phyloP scores from a whole-genome alignment of 148 eudicot species.

The Rhododendron griersonianum region DNA sequence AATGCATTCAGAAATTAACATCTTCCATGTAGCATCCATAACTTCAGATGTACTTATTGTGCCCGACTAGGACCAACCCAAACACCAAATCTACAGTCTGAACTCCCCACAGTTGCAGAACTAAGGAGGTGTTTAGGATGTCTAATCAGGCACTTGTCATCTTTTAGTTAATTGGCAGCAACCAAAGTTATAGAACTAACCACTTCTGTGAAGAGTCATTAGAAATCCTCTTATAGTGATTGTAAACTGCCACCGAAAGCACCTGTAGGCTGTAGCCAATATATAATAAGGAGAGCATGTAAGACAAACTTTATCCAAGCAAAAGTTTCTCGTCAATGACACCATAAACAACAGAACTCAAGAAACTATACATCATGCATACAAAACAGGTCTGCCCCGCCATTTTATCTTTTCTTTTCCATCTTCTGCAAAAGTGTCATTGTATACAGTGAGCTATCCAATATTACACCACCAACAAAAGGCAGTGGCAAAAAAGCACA shows the following conservation, averaged over 20 bases:
- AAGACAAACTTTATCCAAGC: conserved; percentile 2
- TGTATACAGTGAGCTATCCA: neutral
- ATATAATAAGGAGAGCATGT: neutral
- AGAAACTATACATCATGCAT: neutral
- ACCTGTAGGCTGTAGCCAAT: conserved; percentile 41
- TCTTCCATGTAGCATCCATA: neutral
- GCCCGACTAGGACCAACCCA: neutral
- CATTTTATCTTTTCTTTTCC: neutral
- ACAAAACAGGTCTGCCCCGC: neutral
- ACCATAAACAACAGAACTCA: neutral
- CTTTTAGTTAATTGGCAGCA: neutral
- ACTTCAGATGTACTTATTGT: neutral
- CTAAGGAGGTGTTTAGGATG: neutral
- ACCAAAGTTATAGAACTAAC: conserved; percentile 24
- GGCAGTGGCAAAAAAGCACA: neutral
- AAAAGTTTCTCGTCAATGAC: neutral
- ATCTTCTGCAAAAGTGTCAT: neutral
- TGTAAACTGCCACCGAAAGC: conserved; percentile 93
- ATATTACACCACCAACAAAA: neutral
- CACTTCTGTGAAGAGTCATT: conserved; percentile 69
- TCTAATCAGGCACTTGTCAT: neutral
- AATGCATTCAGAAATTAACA: too few species aligned
- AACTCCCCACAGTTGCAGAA: neutral
- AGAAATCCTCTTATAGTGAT: conserved; percentile 92
- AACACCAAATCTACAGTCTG: neutral